Conservation (phyloP, 129 eudicot species). For the Erigeron canadensis region DNA sequence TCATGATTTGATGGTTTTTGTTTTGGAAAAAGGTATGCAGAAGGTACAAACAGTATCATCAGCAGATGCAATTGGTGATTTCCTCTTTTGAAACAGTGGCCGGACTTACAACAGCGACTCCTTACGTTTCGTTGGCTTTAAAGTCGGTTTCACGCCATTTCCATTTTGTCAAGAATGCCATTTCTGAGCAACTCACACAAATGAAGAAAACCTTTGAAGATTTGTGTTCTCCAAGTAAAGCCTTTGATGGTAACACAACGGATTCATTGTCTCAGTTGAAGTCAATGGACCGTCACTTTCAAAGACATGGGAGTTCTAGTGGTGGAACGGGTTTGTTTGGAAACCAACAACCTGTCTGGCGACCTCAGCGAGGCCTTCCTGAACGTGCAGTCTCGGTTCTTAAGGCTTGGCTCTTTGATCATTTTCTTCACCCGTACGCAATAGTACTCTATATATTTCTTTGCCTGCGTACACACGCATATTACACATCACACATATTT, state of each 20-base stretch:
- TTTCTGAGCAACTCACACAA: constrained; percentile 61
- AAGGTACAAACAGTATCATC: constrained; percentile 84
- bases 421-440: constrained; percentile 99
- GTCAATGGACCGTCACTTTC: constrained; percentile 42
- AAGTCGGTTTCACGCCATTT: constrained; percentile 69
- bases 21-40: constrained; percentile 51
- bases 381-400: constrained; percentile 88
- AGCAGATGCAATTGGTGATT: constrained; percentile 81
- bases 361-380: constrained; percentile 95
- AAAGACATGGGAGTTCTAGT: constrained; percentile 40
- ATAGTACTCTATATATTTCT: constrained; percentile 24
- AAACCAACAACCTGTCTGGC: constrained; percentile 71
- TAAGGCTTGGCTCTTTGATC: constrained; percentile 89
- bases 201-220: constrained; percentile 53
- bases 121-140: constrained; percentile 63
- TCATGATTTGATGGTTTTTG: constrained; percentile 8
- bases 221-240: constrained; percentile 45
- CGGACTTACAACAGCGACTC: constrained; percentile 75
- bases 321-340: constrained; percentile 41
- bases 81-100: constrained; percentile 81
- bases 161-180: constrained; percentile 62
- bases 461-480: not conserved
- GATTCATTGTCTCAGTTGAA: constrained; percentile 42
- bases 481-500: not conserved
- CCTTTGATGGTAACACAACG: constrained; percentile 27